A percentile compares a stretch with the other conserved stretches of the same genome.
Evolutionary conservation across 2,329 filamentous ascomycete species (phyloP).

Genomic region (Stromatinia cepivora): DNA sequence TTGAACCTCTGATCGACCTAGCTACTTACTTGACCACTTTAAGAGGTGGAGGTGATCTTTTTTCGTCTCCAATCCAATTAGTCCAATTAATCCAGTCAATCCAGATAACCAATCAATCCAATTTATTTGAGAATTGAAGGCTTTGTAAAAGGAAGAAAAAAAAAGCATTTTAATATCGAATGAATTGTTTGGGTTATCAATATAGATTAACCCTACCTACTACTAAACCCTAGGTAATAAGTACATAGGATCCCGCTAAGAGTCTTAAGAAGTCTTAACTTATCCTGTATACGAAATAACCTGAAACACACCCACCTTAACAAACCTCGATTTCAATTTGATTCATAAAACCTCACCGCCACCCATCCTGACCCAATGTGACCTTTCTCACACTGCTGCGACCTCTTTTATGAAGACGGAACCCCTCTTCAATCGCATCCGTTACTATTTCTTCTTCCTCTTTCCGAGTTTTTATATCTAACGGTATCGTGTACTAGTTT

Average conservation of each 20-base stretch:
- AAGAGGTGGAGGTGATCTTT: constrained; percentile 9
- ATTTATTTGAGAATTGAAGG: background rate
- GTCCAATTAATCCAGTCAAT: background rate
- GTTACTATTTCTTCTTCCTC: background rate
- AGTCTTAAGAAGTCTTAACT: background rate
- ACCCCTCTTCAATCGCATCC: constrained; percentile 4
- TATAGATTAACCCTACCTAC: background rate
- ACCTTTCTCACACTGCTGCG: constrained; percentile 14
- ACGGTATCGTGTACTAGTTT: background rate
- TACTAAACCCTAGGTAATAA: background rate
- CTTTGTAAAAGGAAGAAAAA: background rate
- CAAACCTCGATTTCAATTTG: constrained; percentile 10
- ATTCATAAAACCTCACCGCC: constrained; percentile 37
- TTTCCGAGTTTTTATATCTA: background rate
- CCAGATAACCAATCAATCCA: background rate
- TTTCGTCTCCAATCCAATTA: background rate
- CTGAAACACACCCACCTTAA: constrained; percentile 20
- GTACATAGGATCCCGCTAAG: constrained; percentile 5
- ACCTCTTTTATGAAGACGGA: constrained; percentile 15
- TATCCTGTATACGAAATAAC: constrained; percentile 17
- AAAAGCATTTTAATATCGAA: background rate
- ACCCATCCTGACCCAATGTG: constrained; percentile 20
- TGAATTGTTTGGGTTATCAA: background rate
- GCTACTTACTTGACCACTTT: background rate
- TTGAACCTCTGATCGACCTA: background rate